phyloP scores from a whole-genome alignment of 2,329 filamentous ascomycete genomes.

The Cladorrhinum sp. region DNA sequence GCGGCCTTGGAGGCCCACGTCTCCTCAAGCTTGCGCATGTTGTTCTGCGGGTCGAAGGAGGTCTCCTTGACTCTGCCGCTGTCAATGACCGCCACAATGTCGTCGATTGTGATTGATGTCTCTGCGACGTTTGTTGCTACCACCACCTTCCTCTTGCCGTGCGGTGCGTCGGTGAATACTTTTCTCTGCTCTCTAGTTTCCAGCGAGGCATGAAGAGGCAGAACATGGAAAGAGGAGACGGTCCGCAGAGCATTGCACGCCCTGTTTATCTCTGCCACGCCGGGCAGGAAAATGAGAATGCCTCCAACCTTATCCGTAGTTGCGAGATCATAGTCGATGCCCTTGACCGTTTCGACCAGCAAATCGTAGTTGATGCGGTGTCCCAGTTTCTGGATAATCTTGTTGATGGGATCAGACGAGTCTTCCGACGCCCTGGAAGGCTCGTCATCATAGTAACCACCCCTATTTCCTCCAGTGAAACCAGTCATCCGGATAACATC shows the following conservation, averaged over 20 bases:
- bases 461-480: constrained; percentile 50
- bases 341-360: constrained; percentile 72
- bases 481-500: constrained; percentile 79
- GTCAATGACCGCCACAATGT: constrained; percentile 94
- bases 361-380: constrained; percentile 90
- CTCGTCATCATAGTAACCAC: constrained; percentile 42
- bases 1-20: constrained; percentile 93
- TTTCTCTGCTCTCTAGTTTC: constrained; percentile 82
- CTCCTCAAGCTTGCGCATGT: constrained; percentile 92
- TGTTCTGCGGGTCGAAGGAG: constrained; percentile 84
- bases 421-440: constrained; percentile 28
- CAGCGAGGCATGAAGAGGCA: constrained; percentile 89
- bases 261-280: constrained; percentile 85
- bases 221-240: constrained; percentile 63
- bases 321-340: constrained; percentile 74
- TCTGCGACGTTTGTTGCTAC: constrained; percentile 96
- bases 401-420: constrained; percentile 59
- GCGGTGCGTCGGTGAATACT: constrained; percentile 75
- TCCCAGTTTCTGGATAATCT: constrained; percentile 68
- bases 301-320: constrained; percentile 68
- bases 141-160: constrained; percentile 84
- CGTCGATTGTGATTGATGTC: constrained; percentile 97
- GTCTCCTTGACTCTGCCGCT: constrained; percentile 96
- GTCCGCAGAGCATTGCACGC: constrained; percentile 66
- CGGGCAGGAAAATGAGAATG: constrained; percentile 93